A percentile compares a stretch with the other conserved stretches of the same genome.
These are phyloP conservation scores for Pythium apleroticum DNA, from an alignment of 352 stramenopile genomes.

Conservation along the genomic window DNA sequence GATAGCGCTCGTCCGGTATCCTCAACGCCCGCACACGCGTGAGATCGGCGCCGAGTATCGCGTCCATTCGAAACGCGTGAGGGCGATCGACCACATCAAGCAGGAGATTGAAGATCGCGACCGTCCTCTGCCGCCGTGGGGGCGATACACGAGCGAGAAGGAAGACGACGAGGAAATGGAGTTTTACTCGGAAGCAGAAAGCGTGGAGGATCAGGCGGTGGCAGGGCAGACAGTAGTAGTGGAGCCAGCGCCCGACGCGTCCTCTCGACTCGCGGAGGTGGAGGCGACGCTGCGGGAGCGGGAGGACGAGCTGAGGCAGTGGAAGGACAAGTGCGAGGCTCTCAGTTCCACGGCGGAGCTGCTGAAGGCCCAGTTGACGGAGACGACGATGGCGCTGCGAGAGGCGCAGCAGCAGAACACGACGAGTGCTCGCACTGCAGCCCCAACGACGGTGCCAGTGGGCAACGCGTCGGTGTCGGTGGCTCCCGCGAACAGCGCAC, in stretches of 20 bases:
- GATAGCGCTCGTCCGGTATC: background rate
- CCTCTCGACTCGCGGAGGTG: background rate
- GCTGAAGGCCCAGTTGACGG: background rate
- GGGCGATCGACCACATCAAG: background rate
- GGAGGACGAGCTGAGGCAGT: background rate
- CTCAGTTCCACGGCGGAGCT: background rate
- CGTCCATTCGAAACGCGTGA: background rate
- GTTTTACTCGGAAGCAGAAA: background rate
- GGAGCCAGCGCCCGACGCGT: background rate
- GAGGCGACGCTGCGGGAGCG: background rate
- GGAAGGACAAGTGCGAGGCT: background rate
- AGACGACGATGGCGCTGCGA: background rate
- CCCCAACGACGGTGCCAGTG: background rate
- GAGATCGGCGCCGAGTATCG: constrained; percentile 2
- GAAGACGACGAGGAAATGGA: background rate
- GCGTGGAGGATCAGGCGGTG: background rate
- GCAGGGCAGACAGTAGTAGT: background rate
- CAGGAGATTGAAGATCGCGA: background rate
- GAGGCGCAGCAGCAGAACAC: background rate
- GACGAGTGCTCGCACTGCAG: background rate
- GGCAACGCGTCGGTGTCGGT: background rate
- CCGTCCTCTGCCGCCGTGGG: background rate
- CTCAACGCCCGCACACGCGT: background rate
- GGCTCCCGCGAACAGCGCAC: no score
- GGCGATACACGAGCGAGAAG: background rate